These are phyloP conservation scores for Aspergillus ruber DNA, from an alignment of 2,329 filamentous ascomycete genomes.

Conservation along the genomic window DNA sequence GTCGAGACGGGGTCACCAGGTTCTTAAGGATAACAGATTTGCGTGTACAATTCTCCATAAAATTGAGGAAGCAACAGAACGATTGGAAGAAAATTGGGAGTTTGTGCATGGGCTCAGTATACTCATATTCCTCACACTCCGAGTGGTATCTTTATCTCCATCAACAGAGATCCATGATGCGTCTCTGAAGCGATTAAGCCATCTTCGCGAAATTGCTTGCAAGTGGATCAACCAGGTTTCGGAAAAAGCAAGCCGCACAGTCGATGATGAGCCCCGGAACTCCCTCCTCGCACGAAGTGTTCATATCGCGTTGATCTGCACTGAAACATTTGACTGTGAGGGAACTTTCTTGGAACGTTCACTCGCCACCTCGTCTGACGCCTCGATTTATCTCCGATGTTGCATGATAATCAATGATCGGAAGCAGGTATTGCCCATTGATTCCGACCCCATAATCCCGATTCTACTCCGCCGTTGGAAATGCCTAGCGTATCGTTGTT, in stretches of 20 bases:
- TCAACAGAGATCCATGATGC: conserved; percentile 10
- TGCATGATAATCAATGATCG: conserved; percentile 33
- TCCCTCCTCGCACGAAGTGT: conserved; percentile 29
- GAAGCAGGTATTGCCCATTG: conserved; percentile 2
- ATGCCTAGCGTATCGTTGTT: conserved; percentile 12
- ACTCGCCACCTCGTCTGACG: conserved; percentile 17
- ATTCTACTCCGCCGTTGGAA: conserved; percentile 20
- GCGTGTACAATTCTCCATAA: conserved; percentile 23
- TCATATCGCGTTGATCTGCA: conserved; percentile 39
- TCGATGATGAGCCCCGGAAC: conserved; percentile 20
- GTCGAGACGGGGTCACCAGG: conserved; percentile 16
- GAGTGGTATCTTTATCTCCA: conserved; percentile 38
- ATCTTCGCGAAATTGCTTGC: conserved; percentile 28
- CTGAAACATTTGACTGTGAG: conserved; percentile 43
- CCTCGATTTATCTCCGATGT: conserved; percentile 33
- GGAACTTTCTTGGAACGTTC: conserved; percentile 16
- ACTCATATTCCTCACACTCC: conserved; percentile 37
- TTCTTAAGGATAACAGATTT: conserved; percentile 20
- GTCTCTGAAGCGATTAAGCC: conserved; percentile 25
- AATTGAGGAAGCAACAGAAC: conserved; percentile 25
- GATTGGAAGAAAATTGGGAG: conserved; percentile 49
- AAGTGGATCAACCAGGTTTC: conserved; percentile 37
- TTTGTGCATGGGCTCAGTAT: conserved; percentile 36
- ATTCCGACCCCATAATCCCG: conserved; percentile 6
- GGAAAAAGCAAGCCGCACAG: conserved; percentile 14